phyloP scores from a whole-genome alignment of 495 filamentous ascomycete genomes.

The Neohortaea acidophila region DNA sequence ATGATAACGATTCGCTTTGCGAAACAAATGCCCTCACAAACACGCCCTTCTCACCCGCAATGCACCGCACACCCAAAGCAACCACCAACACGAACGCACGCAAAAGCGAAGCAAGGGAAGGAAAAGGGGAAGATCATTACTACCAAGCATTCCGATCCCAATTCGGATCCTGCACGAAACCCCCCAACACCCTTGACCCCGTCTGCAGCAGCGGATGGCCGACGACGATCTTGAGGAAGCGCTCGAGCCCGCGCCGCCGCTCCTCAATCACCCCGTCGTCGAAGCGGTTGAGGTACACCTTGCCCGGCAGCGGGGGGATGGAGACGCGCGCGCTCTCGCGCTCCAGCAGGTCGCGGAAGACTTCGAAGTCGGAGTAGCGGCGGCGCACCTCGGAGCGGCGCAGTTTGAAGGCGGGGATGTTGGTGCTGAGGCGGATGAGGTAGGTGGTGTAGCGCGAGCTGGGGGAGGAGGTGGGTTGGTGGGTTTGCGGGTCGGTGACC shows the following conservation, averaged over 20 bases:
- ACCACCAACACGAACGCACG: neutral
- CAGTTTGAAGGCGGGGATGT: conserved; percentile 97
- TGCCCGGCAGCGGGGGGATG: conserved; percentile 88
- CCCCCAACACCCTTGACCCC: conserved; percentile 86
- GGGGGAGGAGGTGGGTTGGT: conserved; percentile 17
- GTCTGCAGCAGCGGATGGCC: conserved; percentile 94
- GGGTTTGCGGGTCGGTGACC: conserved; percentile 91
- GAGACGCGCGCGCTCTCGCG: conserved; percentile 86
- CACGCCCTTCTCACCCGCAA: neutral
- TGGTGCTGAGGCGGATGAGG: conserved; percentile 90
- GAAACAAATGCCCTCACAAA: neutral
- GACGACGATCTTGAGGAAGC: conserved; percentile 94
- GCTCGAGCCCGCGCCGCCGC: conserved; percentile 74
- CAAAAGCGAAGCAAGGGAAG: neutral
- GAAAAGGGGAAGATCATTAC: neutral
- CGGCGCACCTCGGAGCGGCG: conserved; percentile 71
- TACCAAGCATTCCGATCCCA: conserved; percentile 24
- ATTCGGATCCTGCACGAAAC: conserved; percentile 61
- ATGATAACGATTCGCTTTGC: no score
- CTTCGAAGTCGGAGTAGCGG: conserved; percentile 94
- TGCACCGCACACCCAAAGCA: neutral
- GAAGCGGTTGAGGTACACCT: conserved; percentile 97
- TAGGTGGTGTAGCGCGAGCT: conserved; percentile 67
- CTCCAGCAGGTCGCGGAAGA: conserved; percentile 96
- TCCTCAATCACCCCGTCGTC: conserved; percentile 98